phyloP scores from a whole-genome alignment of 2,329 filamentous ascomycete species.

The Trichophyton equinum region DNA sequence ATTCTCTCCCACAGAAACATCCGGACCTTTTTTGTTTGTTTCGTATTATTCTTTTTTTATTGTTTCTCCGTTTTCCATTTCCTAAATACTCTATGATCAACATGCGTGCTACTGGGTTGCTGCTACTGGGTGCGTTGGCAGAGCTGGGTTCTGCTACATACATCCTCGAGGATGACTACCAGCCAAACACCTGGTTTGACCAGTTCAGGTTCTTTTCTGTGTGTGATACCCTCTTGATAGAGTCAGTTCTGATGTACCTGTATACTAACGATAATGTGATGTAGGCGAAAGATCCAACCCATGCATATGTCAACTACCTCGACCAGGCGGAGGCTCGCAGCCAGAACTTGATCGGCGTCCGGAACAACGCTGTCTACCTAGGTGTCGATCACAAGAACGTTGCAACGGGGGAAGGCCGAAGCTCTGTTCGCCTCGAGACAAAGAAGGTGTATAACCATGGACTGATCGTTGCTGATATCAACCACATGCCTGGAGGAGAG shows the following conservation, averaged over 20 bases:
- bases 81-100: not conserved
- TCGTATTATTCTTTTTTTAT: not conserved
- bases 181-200: constrained; percentile 34
- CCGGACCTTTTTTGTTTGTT: not conserved
- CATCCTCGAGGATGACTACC: constrained; percentile 12
- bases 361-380: constrained; percentile 49
- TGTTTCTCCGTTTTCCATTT: not conserved
- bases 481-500: constrained; percentile 57
- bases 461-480: constrained; percentile 58
- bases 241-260: not conserved
- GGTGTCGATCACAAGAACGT: constrained; percentile 53
- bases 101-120: constrained; percentile 24
- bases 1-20: not conserved
- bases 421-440: constrained; percentile 58
- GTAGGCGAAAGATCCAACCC: constrained; percentile 51
- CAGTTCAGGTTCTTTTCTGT: constrained; percentile 42
- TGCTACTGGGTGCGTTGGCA: constrained; percentile 39
- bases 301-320: constrained; percentile 62
- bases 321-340: constrained; percentile 45
- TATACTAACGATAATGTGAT: not conserved
- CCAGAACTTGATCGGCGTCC: constrained; percentile 46
- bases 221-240: constrained; percentile 12
- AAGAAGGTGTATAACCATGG: constrained; percentile 52
- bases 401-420: constrained; percentile 48
- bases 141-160: constrained; percentile 16